Percentiles rank a stretch among this genome's conserved stretches.
Conservation (phyloP, 2,329 filamentous ascomycete species). For the Fusarium torulosum region DNA sequence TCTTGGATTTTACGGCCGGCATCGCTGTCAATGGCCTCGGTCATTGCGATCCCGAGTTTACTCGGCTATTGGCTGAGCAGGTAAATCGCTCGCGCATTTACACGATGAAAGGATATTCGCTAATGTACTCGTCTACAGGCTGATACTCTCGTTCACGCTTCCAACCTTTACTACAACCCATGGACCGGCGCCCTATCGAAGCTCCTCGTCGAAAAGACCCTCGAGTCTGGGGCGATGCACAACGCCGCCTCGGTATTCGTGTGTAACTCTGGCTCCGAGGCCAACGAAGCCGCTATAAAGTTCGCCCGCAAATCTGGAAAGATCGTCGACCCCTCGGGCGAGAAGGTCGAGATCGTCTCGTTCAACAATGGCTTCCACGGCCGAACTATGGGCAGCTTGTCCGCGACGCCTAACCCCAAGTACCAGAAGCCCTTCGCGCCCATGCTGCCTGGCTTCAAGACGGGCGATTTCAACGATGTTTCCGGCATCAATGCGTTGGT, state of each 20-base stretch:
- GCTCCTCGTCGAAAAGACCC: constrained; percentile 84
- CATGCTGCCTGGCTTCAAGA: constrained; percentile 93
- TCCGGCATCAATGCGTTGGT: constrained; percentile 78
- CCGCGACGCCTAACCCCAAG: constrained; percentile 97
- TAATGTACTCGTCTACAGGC: constrained; percentile 57
- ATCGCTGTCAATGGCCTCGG: constrained; percentile 96
- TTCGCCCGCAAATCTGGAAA: constrained; percentile 94
- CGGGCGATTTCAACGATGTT: constrained; percentile 88
- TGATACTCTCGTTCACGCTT: constrained; percentile 86
- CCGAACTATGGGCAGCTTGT: constrained; percentile 93
- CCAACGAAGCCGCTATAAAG: constrained; percentile 97
- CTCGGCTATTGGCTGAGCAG: constrained; percentile 81
- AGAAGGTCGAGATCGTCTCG: constrained; percentile 87
- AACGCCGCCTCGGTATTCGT: constrained; percentile 86
- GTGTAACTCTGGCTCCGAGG: constrained; percentile 96
- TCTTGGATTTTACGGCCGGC: constrained; percentile 94
- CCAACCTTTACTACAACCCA: constrained; percentile 96
- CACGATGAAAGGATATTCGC: neutral
- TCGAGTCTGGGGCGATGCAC: constrained; percentile 83
- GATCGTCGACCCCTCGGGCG: constrained; percentile 74
- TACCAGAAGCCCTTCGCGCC: constrained; percentile 96
- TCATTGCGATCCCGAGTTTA: constrained; percentile 86
- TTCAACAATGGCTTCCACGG: constrained; percentile 96
- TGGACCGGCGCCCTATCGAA: constrained; percentile 94
- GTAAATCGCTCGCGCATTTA: constrained; percentile 53